Conservation (phyloP, 1,284 basidiomycete genomes). For the Melanopsichium pennsylvanicum region DNA sequence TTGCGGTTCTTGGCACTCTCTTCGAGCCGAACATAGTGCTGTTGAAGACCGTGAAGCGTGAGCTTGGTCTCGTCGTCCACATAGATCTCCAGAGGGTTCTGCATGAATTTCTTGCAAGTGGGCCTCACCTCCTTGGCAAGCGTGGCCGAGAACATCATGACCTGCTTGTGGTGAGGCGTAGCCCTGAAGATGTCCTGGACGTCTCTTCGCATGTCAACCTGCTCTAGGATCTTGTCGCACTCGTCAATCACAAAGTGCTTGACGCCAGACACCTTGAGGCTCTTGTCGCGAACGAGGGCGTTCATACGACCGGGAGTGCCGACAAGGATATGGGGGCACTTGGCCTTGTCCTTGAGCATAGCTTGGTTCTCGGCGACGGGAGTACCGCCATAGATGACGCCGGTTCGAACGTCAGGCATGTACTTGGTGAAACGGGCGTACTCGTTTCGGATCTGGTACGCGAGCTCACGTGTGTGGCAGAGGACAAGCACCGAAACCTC, state of each 20-base stretch:
- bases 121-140: conserved; percentile 94
- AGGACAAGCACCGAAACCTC: conserved; percentile 97
- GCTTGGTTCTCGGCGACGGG: conserved; percentile 94
- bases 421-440: conserved; percentile 99
- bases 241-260: conserved; percentile 98
- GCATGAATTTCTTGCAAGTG: conserved; percentile 99
- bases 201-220: conserved; percentile 99
- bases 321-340: conserved; percentile 98
- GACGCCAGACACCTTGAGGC: conserved; percentile 61
- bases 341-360: conserved; percentile 90
- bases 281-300: conserved; percentile 64
- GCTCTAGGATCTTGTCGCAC: conserved; percentile 99
- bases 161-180: conserved; percentile 99
- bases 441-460: conserved; percentile 99
- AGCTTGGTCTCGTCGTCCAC: conserved; percentile 99
- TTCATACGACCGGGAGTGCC: conserved; percentile 83
- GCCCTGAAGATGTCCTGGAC: conserved; percentile 99
- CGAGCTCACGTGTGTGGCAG: conserved; percentile 98
- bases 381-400: conserved; percentile 97
- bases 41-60: conserved; percentile 96
- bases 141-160: conserved; percentile 99
- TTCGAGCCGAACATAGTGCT: conserved; percentile 87
- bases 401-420: conserved; percentile 97
- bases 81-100: conserved; percentile 98
- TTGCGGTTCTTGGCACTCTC: conserved; percentile 97